These are phyloP conservation scores for Pestalotiopsis sp. DNA, from an alignment of 2,329 filamentous ascomycete species.

Conservation along the genomic window DNA sequence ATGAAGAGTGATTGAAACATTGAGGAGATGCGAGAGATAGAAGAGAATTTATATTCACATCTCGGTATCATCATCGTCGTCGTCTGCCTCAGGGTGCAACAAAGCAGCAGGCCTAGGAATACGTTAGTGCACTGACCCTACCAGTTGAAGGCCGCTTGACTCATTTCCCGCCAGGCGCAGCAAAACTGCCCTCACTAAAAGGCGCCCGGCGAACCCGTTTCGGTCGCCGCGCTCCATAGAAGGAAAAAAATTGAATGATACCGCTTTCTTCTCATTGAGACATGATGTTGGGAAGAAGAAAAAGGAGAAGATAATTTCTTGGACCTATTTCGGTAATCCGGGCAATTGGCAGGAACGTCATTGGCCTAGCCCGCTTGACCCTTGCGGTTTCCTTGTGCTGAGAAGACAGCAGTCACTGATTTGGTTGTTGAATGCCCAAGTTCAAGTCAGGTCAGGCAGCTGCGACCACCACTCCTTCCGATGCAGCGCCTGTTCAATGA, in stretches of 20 bases:
- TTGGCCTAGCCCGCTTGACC: no score
- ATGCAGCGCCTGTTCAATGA: no score
- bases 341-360: no score
- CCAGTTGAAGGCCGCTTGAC: conserved; percentile 1
- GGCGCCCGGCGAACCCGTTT: not conserved
- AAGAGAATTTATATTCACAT: not conserved
- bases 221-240: not conserved
- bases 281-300: no score
- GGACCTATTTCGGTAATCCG: no score
- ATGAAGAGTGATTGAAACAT: not conserved
- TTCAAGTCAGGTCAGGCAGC: no score
- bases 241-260: not conserved
- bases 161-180: not conserved
- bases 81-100: not conserved
- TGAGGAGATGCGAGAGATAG: not conserved
- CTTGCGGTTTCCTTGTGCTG: no score
- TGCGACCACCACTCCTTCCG: no score
- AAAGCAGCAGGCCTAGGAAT: not conserved
- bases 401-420: no score
- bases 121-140: not conserved
- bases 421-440: no score
- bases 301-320: no score
- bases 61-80: not conserved
- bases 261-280: not conserved
- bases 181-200: not conserved